A percentile compares a stretch with the other conserved stretches of the same genome.
phyloP scores from a whole-genome alignment of 2,329 filamentous ascomycete species.

The Ophiostoma himal-ulmi region DNA sequence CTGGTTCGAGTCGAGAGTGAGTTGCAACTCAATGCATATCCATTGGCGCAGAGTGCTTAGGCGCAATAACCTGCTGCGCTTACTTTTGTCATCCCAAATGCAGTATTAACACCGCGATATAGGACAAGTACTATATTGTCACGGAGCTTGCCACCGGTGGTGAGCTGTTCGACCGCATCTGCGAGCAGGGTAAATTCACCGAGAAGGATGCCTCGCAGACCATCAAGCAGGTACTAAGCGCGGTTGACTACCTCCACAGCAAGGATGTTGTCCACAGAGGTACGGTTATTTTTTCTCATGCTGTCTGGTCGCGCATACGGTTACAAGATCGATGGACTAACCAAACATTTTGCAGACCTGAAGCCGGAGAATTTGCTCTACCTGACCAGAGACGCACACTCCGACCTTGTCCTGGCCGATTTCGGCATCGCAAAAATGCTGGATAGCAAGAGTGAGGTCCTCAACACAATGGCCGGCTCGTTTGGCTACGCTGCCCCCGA shows the following conservation, averaged over 20 bases:
- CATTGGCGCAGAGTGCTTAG: conserved; percentile 24
- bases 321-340: not conserved
- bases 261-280: conserved; percentile 96
- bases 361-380: conserved; percentile 98
- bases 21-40: conserved; percentile 41
- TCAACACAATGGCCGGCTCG: conserved; percentile 97
- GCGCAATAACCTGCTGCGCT: not conserved
- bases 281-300: conserved; percentile 34
- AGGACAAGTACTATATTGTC: conserved; percentile 99
- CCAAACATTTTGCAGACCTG: conserved; percentile 57
- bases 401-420: conserved; percentile 86
- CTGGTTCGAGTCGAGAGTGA: conserved; percentile 98
- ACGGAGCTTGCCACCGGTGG: conserved; percentile 93
- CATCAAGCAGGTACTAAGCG: conserved; percentile 86
- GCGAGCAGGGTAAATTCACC: conserved; percentile 95
- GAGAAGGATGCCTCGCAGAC: conserved; percentile 97
- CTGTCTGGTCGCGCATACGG: too few species aligned
- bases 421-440: conserved; percentile 99
- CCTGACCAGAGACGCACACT: conserved; percentile 68
- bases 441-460: conserved; percentile 79
- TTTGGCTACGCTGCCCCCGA: conserved; percentile 97
- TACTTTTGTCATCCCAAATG: conserved; percentile 29
- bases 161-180: conserved; percentile 96
- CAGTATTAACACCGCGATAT: conserved; percentile 10
- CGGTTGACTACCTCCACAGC: conserved; percentile 88